A percentile compares a stretch with the other conserved stretches of the same genome.
These are phyloP conservation scores for Nemania serpens DNA, from an alignment of 2,329 filamentous ascomycete species.

Conservation along the genomic window DNA sequence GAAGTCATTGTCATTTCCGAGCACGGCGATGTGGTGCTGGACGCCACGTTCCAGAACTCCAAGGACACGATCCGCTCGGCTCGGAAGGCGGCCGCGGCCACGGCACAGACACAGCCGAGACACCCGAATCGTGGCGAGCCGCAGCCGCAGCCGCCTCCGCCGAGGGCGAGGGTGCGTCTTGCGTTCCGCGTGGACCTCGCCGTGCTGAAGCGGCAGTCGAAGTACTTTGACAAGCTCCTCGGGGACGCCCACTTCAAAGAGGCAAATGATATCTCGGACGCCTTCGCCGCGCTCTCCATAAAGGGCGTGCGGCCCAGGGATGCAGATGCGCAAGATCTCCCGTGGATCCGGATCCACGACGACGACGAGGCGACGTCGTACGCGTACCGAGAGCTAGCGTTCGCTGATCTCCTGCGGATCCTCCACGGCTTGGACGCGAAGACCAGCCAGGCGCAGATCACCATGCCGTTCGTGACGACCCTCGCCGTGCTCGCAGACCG, in stretches of 20 bases:
- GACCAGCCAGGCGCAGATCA: slow-evolving; percentile 46
- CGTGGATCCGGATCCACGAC: slow-evolving; percentile 66
- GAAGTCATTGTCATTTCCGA: slow-evolving; percentile 56
- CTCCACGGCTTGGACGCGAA: slow-evolving; percentile 60
- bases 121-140: slow-evolving; percentile 28
- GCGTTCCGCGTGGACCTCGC: slow-evolving; percentile 65
- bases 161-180: slow-evolving; percentile 47
- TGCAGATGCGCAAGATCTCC: slow-evolving; percentile 58
- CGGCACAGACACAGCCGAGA: slow-evolving; percentile 33
- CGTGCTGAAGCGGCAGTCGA: slow-evolving; percentile 63
- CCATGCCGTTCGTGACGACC: slow-evolving; percentile 67
- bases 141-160: slow-evolving; percentile 34
- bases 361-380: slow-evolving; percentile 70
- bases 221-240: slow-evolving; percentile 72
- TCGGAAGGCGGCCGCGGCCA: slow-evolving; percentile 45
- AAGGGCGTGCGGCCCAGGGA: slow-evolving; percentile 54
- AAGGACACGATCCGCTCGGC: slow-evolving; percentile 53
- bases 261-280: slow-evolving; percentile 57
- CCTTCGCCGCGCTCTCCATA: slow-evolving; percentile 55
- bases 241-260: slow-evolving; percentile 67
- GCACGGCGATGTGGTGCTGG: slow-evolving; percentile 68
- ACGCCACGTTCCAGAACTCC: slow-evolving; percentile 67
- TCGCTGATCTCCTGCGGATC: slow-evolving; percentile 69
- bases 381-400: slow-evolving; percentile 63
- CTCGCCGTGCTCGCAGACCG: slow-evolving; percentile 74